Evolutionary conservation across 495 filamentous ascomycete species (phyloP).

Genomic region (Aspergillus bertholletiae): DNA sequence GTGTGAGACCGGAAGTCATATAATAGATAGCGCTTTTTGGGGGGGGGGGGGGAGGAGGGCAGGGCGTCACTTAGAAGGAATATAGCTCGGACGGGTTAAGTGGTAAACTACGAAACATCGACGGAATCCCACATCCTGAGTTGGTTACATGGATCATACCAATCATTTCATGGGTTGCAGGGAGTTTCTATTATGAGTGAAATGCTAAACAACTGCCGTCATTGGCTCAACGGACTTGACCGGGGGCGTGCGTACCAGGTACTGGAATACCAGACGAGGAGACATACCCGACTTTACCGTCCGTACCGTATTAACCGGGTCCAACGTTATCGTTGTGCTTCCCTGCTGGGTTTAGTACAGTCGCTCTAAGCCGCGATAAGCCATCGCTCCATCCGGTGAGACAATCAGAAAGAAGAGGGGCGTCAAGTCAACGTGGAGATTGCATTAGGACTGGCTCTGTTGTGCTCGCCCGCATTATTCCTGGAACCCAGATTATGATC

Average conservation of each 20-base stretch:
- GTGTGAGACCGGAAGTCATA: slow-evolving; percentile 2
- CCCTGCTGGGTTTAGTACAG: neutral
- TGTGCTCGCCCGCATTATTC: no score
- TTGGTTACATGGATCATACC: slow-evolving; percentile 5
- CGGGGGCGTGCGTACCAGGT: neutral
- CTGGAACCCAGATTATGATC: neutral
- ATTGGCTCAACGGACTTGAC: neutral
- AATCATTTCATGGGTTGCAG: slow-evolving; percentile 3
- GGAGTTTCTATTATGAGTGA: neutral
- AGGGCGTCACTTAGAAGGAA: slow-evolving; percentile 2
- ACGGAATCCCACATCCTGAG: neutral
- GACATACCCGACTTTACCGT: neutral
- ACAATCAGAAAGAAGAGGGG: neutral
- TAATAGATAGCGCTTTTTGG: slow-evolving; percentile 3
- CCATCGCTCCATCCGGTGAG: neutral
- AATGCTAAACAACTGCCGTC: neutral
- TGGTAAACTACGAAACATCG: neutral
- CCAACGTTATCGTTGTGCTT: neutral
- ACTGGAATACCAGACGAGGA: neutral
- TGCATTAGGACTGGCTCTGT: no score
- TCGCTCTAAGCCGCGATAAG: slow-evolving; percentile 1
- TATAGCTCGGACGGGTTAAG: neutral
- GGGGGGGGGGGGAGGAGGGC: no score
- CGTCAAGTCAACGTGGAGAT: slow-evolving; percentile 2
- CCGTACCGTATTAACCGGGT: neutral